phyloP scores from a whole-genome alignment of 768 basidiomycete genomes.

The Amanita rubescens region DNA sequence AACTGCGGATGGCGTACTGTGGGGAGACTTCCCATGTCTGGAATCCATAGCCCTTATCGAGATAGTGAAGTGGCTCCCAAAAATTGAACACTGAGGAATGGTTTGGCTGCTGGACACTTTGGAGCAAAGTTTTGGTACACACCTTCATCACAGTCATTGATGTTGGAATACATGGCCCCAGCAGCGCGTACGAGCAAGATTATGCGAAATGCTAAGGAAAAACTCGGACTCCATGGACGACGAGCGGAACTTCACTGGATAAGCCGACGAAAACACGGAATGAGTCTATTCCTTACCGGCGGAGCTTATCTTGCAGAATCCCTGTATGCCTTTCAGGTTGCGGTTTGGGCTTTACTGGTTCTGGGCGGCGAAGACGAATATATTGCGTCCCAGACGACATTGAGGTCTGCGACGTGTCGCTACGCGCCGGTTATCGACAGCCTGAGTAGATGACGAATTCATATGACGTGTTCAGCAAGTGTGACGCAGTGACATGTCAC shows the following conservation, averaged over 20 bases:
- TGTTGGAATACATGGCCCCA: constrained; percentile 92
- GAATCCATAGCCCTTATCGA: constrained; percentile 80
- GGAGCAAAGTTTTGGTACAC: neutral
- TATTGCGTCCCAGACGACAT: constrained; percentile 34
- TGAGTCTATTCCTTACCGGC: constrained; percentile 38
- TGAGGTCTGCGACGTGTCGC: neutral
- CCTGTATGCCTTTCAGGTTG: constrained; percentile 46
- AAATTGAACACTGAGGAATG: constrained; percentile 83
- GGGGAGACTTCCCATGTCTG: constrained; percentile 99
- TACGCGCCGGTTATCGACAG: neutral
- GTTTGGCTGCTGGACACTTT: neutral
- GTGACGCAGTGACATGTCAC: neutral
- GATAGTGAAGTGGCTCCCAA: constrained; percentile 96
- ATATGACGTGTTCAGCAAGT: neutral
- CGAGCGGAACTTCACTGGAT: constrained; percentile 45
- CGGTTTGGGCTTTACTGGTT: constrained; percentile 22
- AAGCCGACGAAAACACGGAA: constrained; percentile 9
- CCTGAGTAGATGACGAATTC: neutral
- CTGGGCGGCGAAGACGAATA: constrained; percentile 44
- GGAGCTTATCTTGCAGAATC: constrained; percentile 73
- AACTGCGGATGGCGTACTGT: constrained; percentile 84
- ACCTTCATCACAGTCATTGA: constrained; percentile 98
- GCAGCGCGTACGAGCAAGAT: constrained; percentile 73
- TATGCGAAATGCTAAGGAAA: constrained; percentile 78
- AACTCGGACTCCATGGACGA: constrained; percentile 80